Base-by-base conservation (phyloP, 2,329 filamentous ascomycete species). In the Ascosphaera acerosa region DNA sequence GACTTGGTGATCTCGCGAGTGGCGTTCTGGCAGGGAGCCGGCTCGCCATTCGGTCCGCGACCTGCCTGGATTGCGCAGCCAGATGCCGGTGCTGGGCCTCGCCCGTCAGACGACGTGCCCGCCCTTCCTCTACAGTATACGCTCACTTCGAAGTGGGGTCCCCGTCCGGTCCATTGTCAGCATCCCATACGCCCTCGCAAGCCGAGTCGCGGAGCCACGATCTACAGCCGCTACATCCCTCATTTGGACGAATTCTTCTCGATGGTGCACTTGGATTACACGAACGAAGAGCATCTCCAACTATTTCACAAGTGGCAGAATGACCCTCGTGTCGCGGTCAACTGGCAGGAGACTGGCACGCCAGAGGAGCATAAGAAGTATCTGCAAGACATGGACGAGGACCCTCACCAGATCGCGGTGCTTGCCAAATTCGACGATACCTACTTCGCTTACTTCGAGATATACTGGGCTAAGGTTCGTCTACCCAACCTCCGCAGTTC, bases 261-360 rank as follows among this genome's bases (percentile, higher is more conserved):
- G 36, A 74, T 82, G 57, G 59, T 75, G n/a, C 68, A 66, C 7
- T 59, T 84, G 1, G 70, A 82, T 47, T 76, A 65, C 50, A 44
- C 59, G 18, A 56, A 76, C 42, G 44, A 55, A 1, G 58, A 65
- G 41, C 75, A 84, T 49, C 52, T 82, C 31, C 52, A 57, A 10
- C 57, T 78, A 4, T 82, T 84, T 57, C 70, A 81, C 50, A 60
- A 59, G 34, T 84, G 76, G 76, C 76, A 81, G 51, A 84, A 84
- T 44, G 76, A 82, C 44, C 76, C 76, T 32, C 71, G 76, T 31
- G 76, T 84, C 18, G 73, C 73, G 3, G 65, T 72, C 43, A 75
- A 75, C 3, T 82, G 76, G 76, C 76, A 78, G 44, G 69, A 77
- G 53, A 76, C 71, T 1, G 76, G 76, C 18, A 75, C 73, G 1